phyloP scores from a whole-genome alignment of 2,329 filamentous ascomycete genomes.

The Lachnellula suecica region DNA sequence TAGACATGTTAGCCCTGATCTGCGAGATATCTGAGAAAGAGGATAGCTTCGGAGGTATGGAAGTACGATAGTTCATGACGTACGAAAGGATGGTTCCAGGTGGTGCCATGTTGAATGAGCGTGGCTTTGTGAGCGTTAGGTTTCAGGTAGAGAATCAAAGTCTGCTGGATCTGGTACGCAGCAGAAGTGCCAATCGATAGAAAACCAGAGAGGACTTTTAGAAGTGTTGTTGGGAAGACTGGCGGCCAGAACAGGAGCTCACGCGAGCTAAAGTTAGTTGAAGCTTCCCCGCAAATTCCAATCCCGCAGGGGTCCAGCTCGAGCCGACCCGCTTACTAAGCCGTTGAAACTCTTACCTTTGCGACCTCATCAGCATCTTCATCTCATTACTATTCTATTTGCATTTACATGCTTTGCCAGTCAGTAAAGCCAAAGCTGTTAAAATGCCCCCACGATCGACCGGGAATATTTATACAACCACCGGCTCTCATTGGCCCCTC shows the following conservation, averaged over 20 bases:
- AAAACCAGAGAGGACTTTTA: not conserved
- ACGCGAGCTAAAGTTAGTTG: not conserved
- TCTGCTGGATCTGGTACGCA: not conserved
- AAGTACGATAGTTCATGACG: constrained; percentile 4
- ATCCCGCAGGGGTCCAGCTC: not conserved
- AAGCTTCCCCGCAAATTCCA: not conserved
- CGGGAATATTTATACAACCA: not conserved
- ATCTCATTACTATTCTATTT: too few relatives aligned
- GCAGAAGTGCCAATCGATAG: not conserved
- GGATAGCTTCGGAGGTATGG: not conserved
- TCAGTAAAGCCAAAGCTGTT: not conserved
- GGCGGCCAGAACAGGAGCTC: not conserved
- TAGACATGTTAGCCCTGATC: not conserved
- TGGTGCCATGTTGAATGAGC: constrained; percentile 15
- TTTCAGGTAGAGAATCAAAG: not conserved
- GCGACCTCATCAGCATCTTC: not conserved
- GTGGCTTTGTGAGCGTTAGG: not conserved
- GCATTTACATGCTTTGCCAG: too few relatives aligned
- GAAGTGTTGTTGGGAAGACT: constrained; percentile 8
- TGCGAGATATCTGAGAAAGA: not conserved
- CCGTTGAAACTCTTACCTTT: not conserved
- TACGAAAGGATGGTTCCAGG: constrained; percentile 17
- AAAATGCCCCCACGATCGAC: not conserved
- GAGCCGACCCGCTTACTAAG: not conserved
- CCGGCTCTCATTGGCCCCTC: not conserved